Percentiles rank a stretch among this genome's conserved stretches.
phyloP scores from a whole-genome alignment of 352 stramenopile genomes.

The Phytophthora tentaculata region DNA sequence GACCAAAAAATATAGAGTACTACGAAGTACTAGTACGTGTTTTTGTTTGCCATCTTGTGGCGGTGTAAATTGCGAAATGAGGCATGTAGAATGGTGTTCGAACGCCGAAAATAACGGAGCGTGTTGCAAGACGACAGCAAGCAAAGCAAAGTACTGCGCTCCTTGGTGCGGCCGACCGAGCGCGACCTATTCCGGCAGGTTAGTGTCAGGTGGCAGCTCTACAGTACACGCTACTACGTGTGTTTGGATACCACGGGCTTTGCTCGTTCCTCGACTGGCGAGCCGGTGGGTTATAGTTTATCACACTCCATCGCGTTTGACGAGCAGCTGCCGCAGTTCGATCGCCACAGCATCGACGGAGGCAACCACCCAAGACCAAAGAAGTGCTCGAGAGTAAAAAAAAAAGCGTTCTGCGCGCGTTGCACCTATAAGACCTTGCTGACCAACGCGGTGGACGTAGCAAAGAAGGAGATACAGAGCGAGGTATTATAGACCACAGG shows the following conservation, averaged over 20 bases:
- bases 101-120: too few relatives aligned
- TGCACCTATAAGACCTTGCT: slow-evolving; percentile 24
- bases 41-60: slow-evolving; percentile 18
- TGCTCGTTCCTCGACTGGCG: slow-evolving; percentile 34
- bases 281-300: slow-evolving; percentile 52
- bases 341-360: slow-evolving; percentile 47
- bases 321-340: slow-evolving; percentile 44
- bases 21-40: too few relatives aligned
- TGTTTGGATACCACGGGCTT: slow-evolving; percentile 47
- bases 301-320: slow-evolving; percentile 55
- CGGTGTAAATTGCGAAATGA: slow-evolving; percentile 20
- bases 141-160: slow-evolving; percentile 34
- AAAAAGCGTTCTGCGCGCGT: slow-evolving; percentile 25
- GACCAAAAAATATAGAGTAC: slow-evolving; percentile 2
- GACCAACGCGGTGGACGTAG: slow-evolving; percentile 21
- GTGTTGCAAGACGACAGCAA: slow-evolving; percentile 43
- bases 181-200: slow-evolving; percentile 51
- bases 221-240: slow-evolving; percentile 52
- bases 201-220: slow-evolving; percentile 52
- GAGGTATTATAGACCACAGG: background rate
- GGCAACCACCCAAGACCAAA: slow-evolving; percentile 42
- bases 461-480: slow-evolving; percentile 20
- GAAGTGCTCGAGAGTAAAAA: slow-evolving; percentile 22
- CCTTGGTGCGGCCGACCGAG: slow-evolving; percentile 15
- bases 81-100: too few relatives aligned